Percentiles rank a stretch among this genome's conserved stretches.
phyloP scores from a whole-genome alignment of 2,329 filamentous ascomycete species.

The Fusarium odoratissimum region DNA sequence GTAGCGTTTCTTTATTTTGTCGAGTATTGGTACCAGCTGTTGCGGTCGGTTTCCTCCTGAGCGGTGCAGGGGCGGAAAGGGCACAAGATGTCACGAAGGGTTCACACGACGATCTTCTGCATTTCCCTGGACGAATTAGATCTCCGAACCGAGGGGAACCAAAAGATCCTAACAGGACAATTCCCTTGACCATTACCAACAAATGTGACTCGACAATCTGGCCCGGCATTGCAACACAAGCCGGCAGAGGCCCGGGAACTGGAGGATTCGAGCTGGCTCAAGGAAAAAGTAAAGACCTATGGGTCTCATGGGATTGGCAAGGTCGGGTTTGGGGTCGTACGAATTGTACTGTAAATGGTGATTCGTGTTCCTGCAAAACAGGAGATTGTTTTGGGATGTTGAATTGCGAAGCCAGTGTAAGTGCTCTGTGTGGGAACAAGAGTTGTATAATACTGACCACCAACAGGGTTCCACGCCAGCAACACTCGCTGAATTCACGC shows the following conservation, averaged over 20 bases:
- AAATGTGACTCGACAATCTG: conserved; percentile 77
- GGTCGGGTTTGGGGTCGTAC: conserved; percentile 86
- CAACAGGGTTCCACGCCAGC: conserved; percentile 76
- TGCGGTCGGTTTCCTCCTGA: conserved; percentile 37
- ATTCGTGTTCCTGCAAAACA: conserved; percentile 76
- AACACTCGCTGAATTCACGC: conserved; percentile 84
- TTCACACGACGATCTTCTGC: conserved; percentile 46
- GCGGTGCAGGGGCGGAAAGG: conserved; percentile 23
- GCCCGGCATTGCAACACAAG: conserved; percentile 80
- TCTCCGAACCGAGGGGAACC: conserved; percentile 32
- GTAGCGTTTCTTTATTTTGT: conserved; percentile 36
- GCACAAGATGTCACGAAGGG: conserved; percentile 28
- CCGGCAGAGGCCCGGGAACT: conserved; percentile 73
- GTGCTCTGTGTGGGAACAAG: conserved; percentile 43
- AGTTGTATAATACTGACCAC: conserved; percentile 4
- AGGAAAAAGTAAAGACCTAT: conserved; percentile 69
- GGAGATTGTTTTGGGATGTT: conserved; percentile 81
- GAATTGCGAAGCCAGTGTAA: conserved; percentile 75
- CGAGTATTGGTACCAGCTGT: conserved; percentile 38
- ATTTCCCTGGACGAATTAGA: conserved; percentile 42
- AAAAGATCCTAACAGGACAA: conserved; percentile 46
- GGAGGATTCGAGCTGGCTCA: conserved; percentile 75
- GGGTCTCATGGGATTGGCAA: conserved; percentile 80
- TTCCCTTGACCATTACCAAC: conserved; percentile 77
- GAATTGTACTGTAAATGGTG: conserved; percentile 80